Conservation (phyloP, 352 stramenopile species). For the Blastocystis sp. region DNA sequence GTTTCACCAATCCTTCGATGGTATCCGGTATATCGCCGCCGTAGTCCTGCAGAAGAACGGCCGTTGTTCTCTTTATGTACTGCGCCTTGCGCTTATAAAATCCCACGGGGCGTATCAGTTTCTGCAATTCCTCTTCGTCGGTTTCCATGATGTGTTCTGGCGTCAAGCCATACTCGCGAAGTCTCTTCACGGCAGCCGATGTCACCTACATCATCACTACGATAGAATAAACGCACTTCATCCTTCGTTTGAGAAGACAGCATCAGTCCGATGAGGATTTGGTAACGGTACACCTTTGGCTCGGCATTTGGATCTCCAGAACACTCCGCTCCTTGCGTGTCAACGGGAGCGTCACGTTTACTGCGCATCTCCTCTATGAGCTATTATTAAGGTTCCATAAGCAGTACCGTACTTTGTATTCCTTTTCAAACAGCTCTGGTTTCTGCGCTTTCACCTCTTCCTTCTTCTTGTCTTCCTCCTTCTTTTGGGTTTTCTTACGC, state of each 20-base stretch:
- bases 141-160: constrained; percentile 85
- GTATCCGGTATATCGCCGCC: constrained; percentile 87
- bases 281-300: constrained; percentile 82
- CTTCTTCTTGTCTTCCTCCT: neutral
- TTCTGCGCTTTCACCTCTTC: too few relatives aligned
- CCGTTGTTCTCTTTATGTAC: constrained; percentile 86
- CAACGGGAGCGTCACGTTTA: constrained; percentile 81
- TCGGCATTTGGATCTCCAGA: constrained; percentile 77
- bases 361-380: constrained; percentile 81
- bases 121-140: constrained; percentile 83
- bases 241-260: constrained; percentile 95
- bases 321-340: constrained; percentile 80
- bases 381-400: neutral
- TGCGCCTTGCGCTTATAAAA: constrained; percentile 96
- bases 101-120: constrained; percentile 87
- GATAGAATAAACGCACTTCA: constrained; percentile 78
- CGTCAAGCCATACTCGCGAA: constrained; percentile 81
- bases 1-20: constrained; percentile 85
- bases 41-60: constrained; percentile 80
- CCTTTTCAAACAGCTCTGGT: constrained; percentile 2
- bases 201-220: constrained; percentile 81
- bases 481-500: neutral
- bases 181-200: constrained; percentile 78
- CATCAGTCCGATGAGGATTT: constrained; percentile 92
- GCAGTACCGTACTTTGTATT: constrained; percentile 11